These are phyloP conservation scores for Nepenthes alata DNA, from an alignment of 179 eudicot species.

Conservation along the genomic window DNA sequence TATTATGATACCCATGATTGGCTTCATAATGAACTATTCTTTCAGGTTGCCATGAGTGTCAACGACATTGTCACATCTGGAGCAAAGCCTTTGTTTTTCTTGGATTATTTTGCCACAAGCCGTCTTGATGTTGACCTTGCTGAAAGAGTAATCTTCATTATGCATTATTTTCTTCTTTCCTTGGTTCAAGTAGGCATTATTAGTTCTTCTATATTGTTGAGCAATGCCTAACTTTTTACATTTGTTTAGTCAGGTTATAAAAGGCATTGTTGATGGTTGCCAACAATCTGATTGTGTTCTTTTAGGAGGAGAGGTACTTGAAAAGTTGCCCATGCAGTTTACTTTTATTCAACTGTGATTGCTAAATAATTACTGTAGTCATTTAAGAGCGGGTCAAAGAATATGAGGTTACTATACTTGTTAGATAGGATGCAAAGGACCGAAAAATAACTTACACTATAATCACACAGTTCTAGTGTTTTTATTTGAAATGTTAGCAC, in stretches of 20 bases:
- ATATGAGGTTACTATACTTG: not conserved
- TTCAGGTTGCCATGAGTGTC: slow-evolving; percentile 95
- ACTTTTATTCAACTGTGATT: slow-evolving; percentile 1
- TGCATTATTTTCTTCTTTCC: not conserved
- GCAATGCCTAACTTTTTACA: not conserved
- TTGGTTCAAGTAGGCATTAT: not conserved
- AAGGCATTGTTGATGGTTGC: slow-evolving; percentile 91
- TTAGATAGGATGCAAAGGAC: too few species aligned
- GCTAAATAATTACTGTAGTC: not conserved
- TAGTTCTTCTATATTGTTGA: not conserved
- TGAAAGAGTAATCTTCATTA: slow-evolving; percentile 43
- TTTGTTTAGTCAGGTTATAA: slow-evolving; percentile 51
- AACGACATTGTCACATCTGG: slow-evolving; percentile 94
- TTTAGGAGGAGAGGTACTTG: slow-evolving; percentile 82
- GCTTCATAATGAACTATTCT: not conserved
- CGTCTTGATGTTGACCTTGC: slow-evolving; percentile 91
- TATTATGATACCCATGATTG: not conserved
- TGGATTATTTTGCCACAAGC: slow-evolving; percentile 92
- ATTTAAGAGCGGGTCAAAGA: not conserved
- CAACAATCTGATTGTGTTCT: slow-evolving; percentile 83
- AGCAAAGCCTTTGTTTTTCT: slow-evolving; percentile 85
- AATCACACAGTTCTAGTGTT: too few species aligned
- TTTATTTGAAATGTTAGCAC: too few species aligned
- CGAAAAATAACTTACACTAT: too few species aligned
- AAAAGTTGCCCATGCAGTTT: slow-evolving; percentile 2